Base-by-base conservation (phyloP, 2,329 filamentous ascomycete genomes). In the Chaetomium strumarium region DNA sequence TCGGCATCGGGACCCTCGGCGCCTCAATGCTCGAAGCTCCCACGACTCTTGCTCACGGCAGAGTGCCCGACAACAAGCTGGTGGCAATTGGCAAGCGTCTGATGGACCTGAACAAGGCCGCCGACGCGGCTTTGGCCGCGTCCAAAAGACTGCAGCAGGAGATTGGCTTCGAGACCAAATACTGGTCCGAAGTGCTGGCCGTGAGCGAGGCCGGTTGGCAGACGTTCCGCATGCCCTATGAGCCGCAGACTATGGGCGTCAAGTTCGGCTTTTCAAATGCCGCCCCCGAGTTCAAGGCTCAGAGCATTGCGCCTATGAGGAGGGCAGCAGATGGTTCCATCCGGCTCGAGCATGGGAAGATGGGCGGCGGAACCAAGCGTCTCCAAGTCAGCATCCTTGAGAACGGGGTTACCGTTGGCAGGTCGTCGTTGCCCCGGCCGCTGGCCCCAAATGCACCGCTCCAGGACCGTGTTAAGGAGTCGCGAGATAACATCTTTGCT, bases 131-230 rank as follows among this genome's bases (percentile, higher is more conserved):
- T 19, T 72, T 90, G 13, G 78, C 82, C 10, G 85, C 90, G 5
- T 86, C 88, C 0, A 76, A 78, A 24, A 79, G 88, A 38, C 71
- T 99, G 12, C 81, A 89, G 61, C 80, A 79, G 11, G 91, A 96
- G 67, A 86, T 95, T 33, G 77, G 80, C 10, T 81, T 83, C 30
- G 93, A 99, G 72, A 85, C 84, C 2, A 85, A 79, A 61, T 99
- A 95, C 68, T 99, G 93, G 93, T 80, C 86, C 51, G 86, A 95
- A 62, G 80, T 97, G 2, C 73, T 95, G 43, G 81, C 83, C 10
- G 83, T 97, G 41, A 90, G 86, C 58, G 81, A 90, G 59, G 85
- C 84, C 50, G 90, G 91, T 5, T 99, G 93, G 92, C 85, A 87
- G 17, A 74, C 97, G 16, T 92, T 86, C 60, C 80, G 86, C 45